Conservation (phyloP, 2,329 filamentous ascomycete genomes). For the Cryphonectria parasitica region DNA sequence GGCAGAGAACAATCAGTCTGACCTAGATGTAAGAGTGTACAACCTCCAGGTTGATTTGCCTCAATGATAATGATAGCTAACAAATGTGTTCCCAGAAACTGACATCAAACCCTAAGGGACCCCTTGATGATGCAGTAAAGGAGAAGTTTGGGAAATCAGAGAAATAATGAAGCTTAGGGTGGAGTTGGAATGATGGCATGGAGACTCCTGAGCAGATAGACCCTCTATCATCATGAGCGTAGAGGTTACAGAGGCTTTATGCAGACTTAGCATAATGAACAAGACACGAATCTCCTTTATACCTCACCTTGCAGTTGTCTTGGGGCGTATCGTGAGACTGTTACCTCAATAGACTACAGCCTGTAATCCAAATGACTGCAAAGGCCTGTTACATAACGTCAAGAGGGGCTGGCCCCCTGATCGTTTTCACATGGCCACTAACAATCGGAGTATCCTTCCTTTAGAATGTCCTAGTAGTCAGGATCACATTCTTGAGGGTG, state of each 20-base stretch:
- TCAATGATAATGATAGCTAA: slow-evolving; percentile 1
- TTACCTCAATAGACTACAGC: not conserved
- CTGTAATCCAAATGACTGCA: not conserved
- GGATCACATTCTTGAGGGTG: not conserved
- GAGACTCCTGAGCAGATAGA: not conserved
- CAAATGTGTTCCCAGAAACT: slow-evolving; percentile 46
- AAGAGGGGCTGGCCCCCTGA: not conserved
- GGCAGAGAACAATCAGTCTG: slow-evolving; percentile 54
- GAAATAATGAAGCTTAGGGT: slow-evolving; percentile 1
- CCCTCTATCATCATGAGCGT: too few relatives aligned
- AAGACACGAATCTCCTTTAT: slow-evolving; percentile 3
- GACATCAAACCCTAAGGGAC: slow-evolving; percentile 67
- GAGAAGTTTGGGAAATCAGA: slow-evolving; percentile 63
- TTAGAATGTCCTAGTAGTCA: not conserved
- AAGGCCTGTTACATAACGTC: not conserved
- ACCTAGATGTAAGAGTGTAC: slow-evolving; percentile 50
- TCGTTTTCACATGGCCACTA: not conserved
- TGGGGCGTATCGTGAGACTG: not conserved
- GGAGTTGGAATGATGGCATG: not conserved
- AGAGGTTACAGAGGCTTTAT: not conserved
- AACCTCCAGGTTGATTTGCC: not conserved
- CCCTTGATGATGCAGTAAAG: slow-evolving; percentile 63
- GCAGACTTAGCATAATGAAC: not conserved
- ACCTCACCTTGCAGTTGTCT: not conserved
- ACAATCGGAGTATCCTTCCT: not conserved